A percentile compares a stretch with the other conserved stretches of the same genome.
Evolutionary conservation across 345 rosid species (phyloP).

Genomic region (Firmiana major): DNA sequence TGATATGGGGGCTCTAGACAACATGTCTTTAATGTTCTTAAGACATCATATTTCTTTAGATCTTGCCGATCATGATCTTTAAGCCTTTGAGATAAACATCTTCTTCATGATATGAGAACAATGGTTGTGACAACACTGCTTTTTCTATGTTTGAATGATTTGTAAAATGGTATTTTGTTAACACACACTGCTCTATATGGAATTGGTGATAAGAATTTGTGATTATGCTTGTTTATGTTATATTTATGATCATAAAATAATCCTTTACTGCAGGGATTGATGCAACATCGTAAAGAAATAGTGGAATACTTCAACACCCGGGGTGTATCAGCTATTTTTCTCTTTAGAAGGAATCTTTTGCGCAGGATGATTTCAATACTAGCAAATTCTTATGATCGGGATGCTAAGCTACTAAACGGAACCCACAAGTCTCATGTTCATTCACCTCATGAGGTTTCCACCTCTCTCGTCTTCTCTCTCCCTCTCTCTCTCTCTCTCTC

Average conservation of each 20-base stretch:
- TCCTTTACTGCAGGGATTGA: conserved; percentile 61
- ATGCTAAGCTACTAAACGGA: conserved; percentile 72
- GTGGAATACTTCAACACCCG: conserved; percentile 77
- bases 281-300: conserved; percentile 80
- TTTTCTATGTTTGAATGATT: not conserved
- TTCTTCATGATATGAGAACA: not conserved
- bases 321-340: conserved; percentile 85
- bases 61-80: not conserved
- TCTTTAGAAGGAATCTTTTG: conserved; percentile 88
- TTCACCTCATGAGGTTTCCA: conserved; percentile 70
- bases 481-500: not conserved
- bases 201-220: not conserved
- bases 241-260: conserved; percentile 5
- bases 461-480: conserved; percentile 1
- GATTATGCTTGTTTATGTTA: not conserved
- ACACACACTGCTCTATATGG: not conserved
- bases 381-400: conserved; percentile 91
- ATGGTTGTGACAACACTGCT: not conserved
- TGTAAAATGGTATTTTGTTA: not conserved
- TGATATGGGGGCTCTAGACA: not conserved
- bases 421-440: conserved; percentile 98
- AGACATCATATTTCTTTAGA: not conserved
- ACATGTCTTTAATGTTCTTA: not conserved
- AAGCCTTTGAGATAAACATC: not conserved
- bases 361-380: conserved; percentile 91